Conservation (phyloP, 2,329 filamentous ascomycete genomes). For the Aspergillus sp. region DNA sequence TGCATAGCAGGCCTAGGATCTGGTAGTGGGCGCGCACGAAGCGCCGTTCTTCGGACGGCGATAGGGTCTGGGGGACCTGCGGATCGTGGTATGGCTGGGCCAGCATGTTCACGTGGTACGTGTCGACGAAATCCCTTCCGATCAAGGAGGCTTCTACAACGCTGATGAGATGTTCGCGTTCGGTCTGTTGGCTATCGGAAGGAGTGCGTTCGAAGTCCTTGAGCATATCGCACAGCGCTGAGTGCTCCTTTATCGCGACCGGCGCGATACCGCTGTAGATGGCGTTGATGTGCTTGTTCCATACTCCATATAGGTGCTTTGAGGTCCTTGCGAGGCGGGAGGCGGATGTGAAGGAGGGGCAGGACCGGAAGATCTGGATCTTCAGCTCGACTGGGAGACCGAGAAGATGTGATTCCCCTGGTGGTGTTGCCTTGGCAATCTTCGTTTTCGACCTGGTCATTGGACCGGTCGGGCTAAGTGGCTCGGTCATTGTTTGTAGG, state of each 20-base stretch:
- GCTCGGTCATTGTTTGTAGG: background rate
- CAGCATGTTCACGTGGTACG: background rate
- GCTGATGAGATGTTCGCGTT: background rate
- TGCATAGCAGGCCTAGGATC: background rate
- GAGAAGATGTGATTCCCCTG: background rate
- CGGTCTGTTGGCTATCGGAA: background rate
- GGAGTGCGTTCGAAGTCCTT: background rate
- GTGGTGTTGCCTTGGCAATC: background rate
- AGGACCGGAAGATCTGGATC: background rate
- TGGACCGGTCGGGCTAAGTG: background rate
- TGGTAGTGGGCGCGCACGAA: constrained; percentile 3
- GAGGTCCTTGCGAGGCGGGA: background rate
- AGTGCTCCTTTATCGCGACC: background rate
- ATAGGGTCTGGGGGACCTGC: background rate
- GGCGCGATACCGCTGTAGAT: background rate
- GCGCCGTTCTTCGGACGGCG: background rate
- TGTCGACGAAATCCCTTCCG: background rate
- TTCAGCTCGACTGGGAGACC: constrained; percentile 4
- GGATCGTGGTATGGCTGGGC: background rate
- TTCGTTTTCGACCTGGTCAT: background rate
- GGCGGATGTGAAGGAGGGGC: background rate
- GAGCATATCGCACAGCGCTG: background rate
- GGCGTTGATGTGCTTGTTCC: background rate
- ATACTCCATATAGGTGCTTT: constrained; percentile 2
- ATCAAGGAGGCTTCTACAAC: background rate